Evolutionary conservation across 1,284 basidiomycete genomes (phyloP).

Genomic region (Cryptococcus sp.): DNA sequence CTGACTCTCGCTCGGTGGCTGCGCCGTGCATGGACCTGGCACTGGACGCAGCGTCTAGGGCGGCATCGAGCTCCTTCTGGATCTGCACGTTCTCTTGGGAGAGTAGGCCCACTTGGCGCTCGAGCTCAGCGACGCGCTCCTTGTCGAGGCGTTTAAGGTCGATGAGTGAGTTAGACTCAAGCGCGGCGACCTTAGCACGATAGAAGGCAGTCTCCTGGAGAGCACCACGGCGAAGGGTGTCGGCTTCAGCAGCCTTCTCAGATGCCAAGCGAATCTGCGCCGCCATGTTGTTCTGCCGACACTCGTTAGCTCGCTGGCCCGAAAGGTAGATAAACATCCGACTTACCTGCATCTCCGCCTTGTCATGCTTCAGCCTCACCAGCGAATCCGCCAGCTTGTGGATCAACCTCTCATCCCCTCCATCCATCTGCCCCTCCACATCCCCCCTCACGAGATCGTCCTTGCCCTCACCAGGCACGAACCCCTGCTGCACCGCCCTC

Average conservation of each 20-base stretch:
- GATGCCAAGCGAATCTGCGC: slow-evolving; percentile 59
- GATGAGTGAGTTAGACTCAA: slow-evolving; percentile 66
- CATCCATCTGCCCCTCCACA: slow-evolving; percentile 35
- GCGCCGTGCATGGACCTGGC: slow-evolving; percentile 71
- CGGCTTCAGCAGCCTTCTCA: slow-evolving; percentile 73
- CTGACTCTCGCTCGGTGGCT: slow-evolving; percentile 74
- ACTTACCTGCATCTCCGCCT: slow-evolving; percentile 79
- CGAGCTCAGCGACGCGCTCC: slow-evolving; percentile 74
- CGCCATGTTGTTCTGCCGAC: slow-evolving; percentile 40
- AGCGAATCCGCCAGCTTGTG: slow-evolving; percentile 67
- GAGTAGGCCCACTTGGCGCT: slow-evolving; percentile 67
- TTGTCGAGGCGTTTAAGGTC: slow-evolving; percentile 73
- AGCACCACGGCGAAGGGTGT: slow-evolving; percentile 72
- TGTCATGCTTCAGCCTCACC: slow-evolving; percentile 82
- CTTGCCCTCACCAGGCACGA: slow-evolving; percentile 60
- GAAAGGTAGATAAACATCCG: no score
- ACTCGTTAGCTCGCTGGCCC: slow-evolving; percentile 18
- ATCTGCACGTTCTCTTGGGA: slow-evolving; percentile 62
- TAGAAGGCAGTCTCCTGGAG: slow-evolving; percentile 95
- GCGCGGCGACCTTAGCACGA: slow-evolving; percentile 83
- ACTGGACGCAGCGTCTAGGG: slow-evolving; percentile 67
- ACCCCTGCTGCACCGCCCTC: slow-evolving; percentile 77
- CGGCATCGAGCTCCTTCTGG: slow-evolving; percentile 63
- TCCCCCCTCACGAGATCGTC: slow-evolving; percentile 49
- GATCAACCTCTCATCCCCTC: slow-evolving; percentile 27